Evolutionary conservation across 257 asterid genomes (phyloP), one percentile per base, ranked within the genome.

Genomic region (Solanum chiquidenum): DNA sequence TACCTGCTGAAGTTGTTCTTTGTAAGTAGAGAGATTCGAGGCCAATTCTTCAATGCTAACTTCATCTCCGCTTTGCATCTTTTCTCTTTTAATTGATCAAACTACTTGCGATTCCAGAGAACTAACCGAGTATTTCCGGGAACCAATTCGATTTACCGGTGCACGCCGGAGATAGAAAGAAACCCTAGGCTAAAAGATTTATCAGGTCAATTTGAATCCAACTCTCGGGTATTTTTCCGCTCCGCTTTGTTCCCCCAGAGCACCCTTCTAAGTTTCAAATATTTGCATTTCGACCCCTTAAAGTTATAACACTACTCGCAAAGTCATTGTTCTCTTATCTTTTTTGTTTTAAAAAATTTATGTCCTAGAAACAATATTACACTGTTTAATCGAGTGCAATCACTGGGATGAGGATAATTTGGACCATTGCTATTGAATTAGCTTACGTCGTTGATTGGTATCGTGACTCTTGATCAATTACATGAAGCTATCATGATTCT

Each of bases 1-100:
- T 84, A 96, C 99, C 98, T 97, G 98, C 46, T 89, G 94, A 90
- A 97, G 99, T 94, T 97, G 99, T 33, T 95, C 95, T 92, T 90
- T 93, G 91, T 97, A 96, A 44, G 98, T 96, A 44, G 98, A 92
- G 64, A 97, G 97, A 91, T 94, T 97, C 40, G 96, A 93, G 44
- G 94, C 96, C 92, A 97, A 94, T 90, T 97, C 99, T 88, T 94
- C 94, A 86, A 94, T 93, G 92, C 91, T 97, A 86, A 96, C 95
- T 90, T 93, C 99, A 86, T 97, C 99, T 42, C 94, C 98, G 66
- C 88, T 76, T 34, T 88, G 89, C 92, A 87, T 88, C 60, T 31
- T 72, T 55, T 40, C 52, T 2, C 18, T 80, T 34, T 29, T 29
- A 69, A 12, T 77, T 21, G 14, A 35, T 21, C 82, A 35, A 83